Evolutionary conservation across 805 yeast genomes (phyloP), one percentile per base, ranked within the genome.

Genomic region (Nadsonia fulvescens): DNA sequence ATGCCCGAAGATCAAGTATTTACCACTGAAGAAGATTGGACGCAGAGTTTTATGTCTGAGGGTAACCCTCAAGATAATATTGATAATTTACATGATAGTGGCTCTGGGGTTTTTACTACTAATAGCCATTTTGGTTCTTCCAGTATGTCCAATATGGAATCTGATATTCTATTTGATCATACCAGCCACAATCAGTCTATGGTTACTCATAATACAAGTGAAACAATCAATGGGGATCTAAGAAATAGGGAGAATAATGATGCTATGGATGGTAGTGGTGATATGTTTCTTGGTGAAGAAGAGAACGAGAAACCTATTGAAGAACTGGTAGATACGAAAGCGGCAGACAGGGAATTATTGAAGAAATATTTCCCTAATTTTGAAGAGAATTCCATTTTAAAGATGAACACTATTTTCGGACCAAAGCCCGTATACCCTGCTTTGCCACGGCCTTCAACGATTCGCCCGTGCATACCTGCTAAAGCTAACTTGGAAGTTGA

Each of bases 391-490:
- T 54, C 61, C 23, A 61, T 70, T 2, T 54, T 74, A 38, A 66
- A 68, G 37, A 66, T 73, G 64, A 78, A 74, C 44, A 47, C 63
- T 5, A 49, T 77, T 24, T 75, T 74, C 38, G 62, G 66, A 15
- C 74, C 86, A 1, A 57, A 61, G 7, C 76, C 83, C 1, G 49
- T 54, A 10, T 58, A 58, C 30, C 65, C 64, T 36, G 51, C 53
- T 16, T 68, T 62, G 27, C 68, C 69, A 21, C 51, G 54, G 13
- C 74, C 79, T 3, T 39, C 44, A 12, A 23, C 27, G 3, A 24
- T 41, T 3, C 36, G 50, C 9, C 49, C 45, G 3, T 41, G 51
- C 12, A 35, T 44, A 1, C 89, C 92, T 0, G 56, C 68, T 6
- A 64, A 69, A 29, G 37, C 69, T 13, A 47, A 54, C 4, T 53